Evolutionary conservation across 2,329 filamentous ascomycete genomes (phyloP).

Genomic region (Knufia fluminis): DNA sequence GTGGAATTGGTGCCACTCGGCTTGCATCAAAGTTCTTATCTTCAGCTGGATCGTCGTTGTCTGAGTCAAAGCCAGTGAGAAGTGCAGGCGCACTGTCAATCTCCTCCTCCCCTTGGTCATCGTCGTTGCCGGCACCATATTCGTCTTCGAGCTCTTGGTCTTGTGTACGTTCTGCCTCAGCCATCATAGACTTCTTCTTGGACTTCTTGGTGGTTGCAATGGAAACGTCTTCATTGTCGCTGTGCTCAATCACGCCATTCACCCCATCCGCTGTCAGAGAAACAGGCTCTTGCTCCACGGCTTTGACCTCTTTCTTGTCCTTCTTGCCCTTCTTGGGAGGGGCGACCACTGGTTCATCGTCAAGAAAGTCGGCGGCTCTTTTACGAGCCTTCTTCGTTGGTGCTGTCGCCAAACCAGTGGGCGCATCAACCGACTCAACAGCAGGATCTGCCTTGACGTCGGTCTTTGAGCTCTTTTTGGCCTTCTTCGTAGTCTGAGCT

Average conservation of each 20-base stretch:
- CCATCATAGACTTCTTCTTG: slow-evolving; percentile 17
- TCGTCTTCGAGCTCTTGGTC: slow-evolving; percentile 23
- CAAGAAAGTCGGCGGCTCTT: slow-evolving; percentile 40
- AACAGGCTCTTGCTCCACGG: slow-evolving; percentile 3
- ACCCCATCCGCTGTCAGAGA: slow-evolving; percentile 26
- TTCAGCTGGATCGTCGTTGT: slow-evolving; percentile 39
- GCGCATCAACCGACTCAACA: slow-evolving; percentile 13
- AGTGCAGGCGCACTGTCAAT: slow-evolving; percentile 46
- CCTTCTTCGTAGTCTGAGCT: slow-evolving; percentile 47
- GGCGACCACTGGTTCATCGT: slow-evolving; percentile 31
- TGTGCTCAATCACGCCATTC: slow-evolving; percentile 27
- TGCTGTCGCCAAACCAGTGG: slow-evolving; percentile 27
- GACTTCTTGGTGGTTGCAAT: slow-evolving; percentile 16
- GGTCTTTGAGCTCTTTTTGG: slow-evolving; percentile 41
- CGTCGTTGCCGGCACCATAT: slow-evolving; percentile 25
- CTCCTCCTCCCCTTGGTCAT: slow-evolving; percentile 24
- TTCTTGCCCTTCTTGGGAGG: slow-evolving; percentile 32
- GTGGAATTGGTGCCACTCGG: slow-evolving; percentile 34
- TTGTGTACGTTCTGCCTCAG: slow-evolving; percentile 21
- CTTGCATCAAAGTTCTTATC: slow-evolving; percentile 40
- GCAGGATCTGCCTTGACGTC: slow-evolving; percentile 26
- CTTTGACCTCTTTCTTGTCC: slow-evolving; percentile 11
- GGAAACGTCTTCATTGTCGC: slow-evolving; percentile 16
- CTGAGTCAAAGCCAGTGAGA: slow-evolving; percentile 48
- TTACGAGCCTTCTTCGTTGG: slow-evolving; percentile 37